Evolutionary conservation across 768 basidiomycete species (phyloP), one percentile per base, ranked within the genome.

Genomic region (Dendrothele bispora): DNA sequence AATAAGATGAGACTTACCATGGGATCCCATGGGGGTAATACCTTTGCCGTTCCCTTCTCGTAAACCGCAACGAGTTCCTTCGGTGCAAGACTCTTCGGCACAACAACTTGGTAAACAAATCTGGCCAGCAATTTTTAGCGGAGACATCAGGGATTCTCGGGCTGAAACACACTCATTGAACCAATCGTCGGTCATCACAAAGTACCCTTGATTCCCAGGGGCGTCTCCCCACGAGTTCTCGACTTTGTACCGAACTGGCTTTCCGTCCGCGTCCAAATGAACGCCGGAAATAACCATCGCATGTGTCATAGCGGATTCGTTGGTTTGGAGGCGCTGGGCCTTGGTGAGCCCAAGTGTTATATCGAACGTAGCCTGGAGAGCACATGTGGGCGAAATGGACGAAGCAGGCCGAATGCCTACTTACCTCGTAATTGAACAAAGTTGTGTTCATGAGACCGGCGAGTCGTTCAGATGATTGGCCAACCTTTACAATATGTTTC

Each of bases 281-380:
- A 95, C 95, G 15, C 81, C 95, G 15, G 88, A 85, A 63, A 98
- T 95, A 35, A 95, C 91, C 91, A 92, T 89, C 3, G 92, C 92
- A 63, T 98, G 95, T 1, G 94, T 98, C 94, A 97, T 95, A 26
- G 86, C 64, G 0, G 88, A 90, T 58, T 98, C 94, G 44, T 83
- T 82, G 17, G 84, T 84, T 58, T 84, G 80, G 29, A 98, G 74
- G 11, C 95, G 80, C 59, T 95, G 78, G 0, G 90, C 89, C 65
- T 98, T 98, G 57, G 80, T 84, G 58, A 97, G 75, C 6, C 82
- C 81, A 28, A 95, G 71, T 21, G 71, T 78, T 60, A 93, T 88
- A 60, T 91, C 82, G 61, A 95, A 95, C 0, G 94, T 88, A 58
- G 77, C 82, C 83, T 92, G 54, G 24, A 50, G 41, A 42, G 15